Percentiles rank a stretch among this genome's conserved stretches.
phyloP scores from a whole-genome alignment of 1,139 yeast genomes.

The Magnusiomyces tetraspermus region DNA sequence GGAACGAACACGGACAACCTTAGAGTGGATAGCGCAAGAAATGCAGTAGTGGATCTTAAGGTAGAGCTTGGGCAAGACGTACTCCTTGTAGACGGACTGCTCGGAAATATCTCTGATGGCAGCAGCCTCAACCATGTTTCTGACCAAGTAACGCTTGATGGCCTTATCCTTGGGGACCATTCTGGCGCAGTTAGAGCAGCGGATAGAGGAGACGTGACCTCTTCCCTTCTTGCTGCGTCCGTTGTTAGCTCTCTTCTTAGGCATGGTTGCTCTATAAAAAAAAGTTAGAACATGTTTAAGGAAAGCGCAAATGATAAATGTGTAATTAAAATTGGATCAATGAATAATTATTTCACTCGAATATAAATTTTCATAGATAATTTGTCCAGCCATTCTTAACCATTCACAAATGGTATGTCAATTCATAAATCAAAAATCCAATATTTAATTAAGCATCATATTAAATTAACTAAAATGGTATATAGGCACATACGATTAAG shows the following conservation, averaged over 20 bases:
- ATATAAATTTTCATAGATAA: no score
- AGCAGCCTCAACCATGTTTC: slow-evolving; percentile 99
- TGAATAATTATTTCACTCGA: no score
- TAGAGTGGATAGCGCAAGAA: slow-evolving; percentile 99
- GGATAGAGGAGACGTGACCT: slow-evolving; percentile 99
- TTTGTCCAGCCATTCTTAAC: no score
- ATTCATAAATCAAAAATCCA: no score
- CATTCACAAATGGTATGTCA: no score
- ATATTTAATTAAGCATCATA: no score
- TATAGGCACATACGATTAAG: background rate
- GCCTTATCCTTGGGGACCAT: slow-evolving; percentile 99
- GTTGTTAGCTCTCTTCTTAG: slow-evolving; percentile 99
- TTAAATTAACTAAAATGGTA: no score
- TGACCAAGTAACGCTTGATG: slow-evolving; percentile 99
- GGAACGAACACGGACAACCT: slow-evolving; percentile 99
- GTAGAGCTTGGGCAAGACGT: slow-evolving; percentile 99
- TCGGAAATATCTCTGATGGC: slow-evolving; percentile 99
- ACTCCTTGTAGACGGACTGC: slow-evolving; percentile 98
- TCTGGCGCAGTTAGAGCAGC: slow-evolving; percentile 99
- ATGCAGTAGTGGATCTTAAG: slow-evolving; percentile 99
- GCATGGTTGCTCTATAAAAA: slow-evolving; percentile 56
- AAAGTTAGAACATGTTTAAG: background rate
- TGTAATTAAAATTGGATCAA: no score
- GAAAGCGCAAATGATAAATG: no score
- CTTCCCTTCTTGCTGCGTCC: slow-evolving; percentile 99